phyloP scores from a whole-genome alignment of 768 basidiomycete genomes.

The Phanerochaete carnosa region DNA sequence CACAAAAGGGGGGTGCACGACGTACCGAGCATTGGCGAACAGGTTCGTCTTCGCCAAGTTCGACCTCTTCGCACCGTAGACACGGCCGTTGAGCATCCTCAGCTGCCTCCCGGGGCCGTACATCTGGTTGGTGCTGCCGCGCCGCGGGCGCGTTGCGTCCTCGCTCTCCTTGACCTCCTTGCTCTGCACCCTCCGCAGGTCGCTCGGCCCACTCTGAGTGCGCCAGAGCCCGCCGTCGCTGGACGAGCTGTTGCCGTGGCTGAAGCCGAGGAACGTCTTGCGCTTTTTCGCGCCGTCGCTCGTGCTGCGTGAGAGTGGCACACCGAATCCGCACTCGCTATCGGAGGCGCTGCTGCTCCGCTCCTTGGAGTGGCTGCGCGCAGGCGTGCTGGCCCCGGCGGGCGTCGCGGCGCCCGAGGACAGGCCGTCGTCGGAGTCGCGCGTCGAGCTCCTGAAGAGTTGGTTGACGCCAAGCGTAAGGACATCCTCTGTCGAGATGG shows the following conservation, averaged over 20 bases:
- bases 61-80: slow-evolving; percentile 55
- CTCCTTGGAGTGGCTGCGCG: slow-evolving; percentile 9
- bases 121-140: slow-evolving; percentile 5
- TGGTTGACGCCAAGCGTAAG: slow-evolving; percentile 27
- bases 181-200: slow-evolving; percentile 10
- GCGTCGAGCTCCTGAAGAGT: slow-evolving; percentile 19
- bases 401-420: slow-evolving; percentile 5
- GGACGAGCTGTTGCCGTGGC: not conserved
- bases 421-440: slow-evolving; percentile 6
- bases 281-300: slow-evolving; percentile 9
- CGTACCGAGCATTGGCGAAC: slow-evolving; percentile 49
- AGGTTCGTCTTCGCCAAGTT: slow-evolving; percentile 41
- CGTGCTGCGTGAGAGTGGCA: slow-evolving; percentile 20
- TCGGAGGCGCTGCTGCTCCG: slow-evolving; percentile 7
- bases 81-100: slow-evolving; percentile 78
- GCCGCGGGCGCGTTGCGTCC: slow-evolving; percentile 5
- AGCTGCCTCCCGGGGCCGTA: slow-evolving; percentile 18
- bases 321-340: slow-evolving; percentile 17
- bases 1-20: not conserved
- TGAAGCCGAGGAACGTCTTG: not conserved
- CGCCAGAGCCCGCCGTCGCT: slow-evolving; percentile 14
- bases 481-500: slow-evolving; percentile 25
- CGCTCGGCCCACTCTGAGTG: slow-evolving; percentile 11
- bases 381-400: slow-evolving; percentile 12
- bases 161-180: slow-evolving; percentile 17